Base-by-base conservation (phyloP, 805 yeast species). In the Wickerhamiella nectarea region DNA sequence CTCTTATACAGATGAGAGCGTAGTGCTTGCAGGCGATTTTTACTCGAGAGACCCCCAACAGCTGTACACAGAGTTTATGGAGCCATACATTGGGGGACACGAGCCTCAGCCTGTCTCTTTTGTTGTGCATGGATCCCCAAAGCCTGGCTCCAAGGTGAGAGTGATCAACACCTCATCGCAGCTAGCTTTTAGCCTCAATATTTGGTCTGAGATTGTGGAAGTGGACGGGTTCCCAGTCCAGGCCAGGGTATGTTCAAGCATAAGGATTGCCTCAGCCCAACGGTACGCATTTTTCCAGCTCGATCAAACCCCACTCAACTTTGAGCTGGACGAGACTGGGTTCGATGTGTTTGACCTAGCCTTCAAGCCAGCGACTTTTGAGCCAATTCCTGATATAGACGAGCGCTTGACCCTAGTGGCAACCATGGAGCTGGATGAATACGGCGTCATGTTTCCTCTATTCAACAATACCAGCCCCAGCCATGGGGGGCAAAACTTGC, bases 211-310 rank as follows among this genome's bases (percentile, higher is more conserved):
- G 17, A 52, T 61, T 10, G 49, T 63, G 4, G 68, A 64, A 48
- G 63, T 60, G 1, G 67, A 63, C 31, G 63, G 65, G 2, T 52
- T 56, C 6, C 44, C 47, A 8, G 47, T 55, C 3, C 48, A 47
- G 41, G 63, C 63, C 0, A 19, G 51, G 4, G 43, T 37, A 1
- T 48, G 54, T 10, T 52, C 53, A 18, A 53, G 49, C 20, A 48
- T 60, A 1, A 50, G 56, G 6, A 46, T 63, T 4, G 70, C 89
- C 0, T 85, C 80, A 17, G 95, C 89, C 8, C 95, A 87, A 63
- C 68, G 96, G 56, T 74, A 80, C 56, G 69, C 83, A 33, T 79
- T 83, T 1, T 62, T 84, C 49, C 62, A 85, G 15, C 31, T 28
- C 7, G 6, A 11, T 3, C 15, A 29, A 22, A 20, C 6, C n/a